Conservation (phyloP, 768 basidiomycete genomes). For the Pisolithus sp. region DNA sequence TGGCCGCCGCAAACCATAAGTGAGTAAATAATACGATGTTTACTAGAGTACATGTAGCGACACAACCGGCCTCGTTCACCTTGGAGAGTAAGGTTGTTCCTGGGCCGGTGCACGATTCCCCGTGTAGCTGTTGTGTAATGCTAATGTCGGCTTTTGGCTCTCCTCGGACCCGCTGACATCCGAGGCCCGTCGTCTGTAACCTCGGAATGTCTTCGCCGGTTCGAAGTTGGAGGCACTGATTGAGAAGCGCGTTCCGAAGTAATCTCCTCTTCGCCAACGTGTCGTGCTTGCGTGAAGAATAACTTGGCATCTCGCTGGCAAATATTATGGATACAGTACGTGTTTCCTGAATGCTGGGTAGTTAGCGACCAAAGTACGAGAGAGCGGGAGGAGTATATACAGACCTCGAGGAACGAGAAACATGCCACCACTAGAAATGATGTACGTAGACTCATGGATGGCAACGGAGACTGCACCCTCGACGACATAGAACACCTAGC, state of each 20-base stretch:
- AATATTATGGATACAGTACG: constrained; percentile 87
- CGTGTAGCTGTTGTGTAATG: neutral
- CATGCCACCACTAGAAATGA: constrained; percentile 77
- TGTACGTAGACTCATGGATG: constrained; percentile 71
- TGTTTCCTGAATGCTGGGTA: constrained; percentile 55
- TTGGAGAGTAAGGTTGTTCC: too few relatives aligned
- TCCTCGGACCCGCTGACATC: constrained; percentile 11
- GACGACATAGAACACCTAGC: constrained; percentile 71
- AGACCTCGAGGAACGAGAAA: constrained; percentile 87
- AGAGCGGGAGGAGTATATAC: constrained; percentile 11
- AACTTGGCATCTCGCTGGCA: constrained; percentile 70
- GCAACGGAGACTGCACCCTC: constrained; percentile 86
- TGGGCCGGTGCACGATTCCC: neutral
- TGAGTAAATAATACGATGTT: too few relatives aligned
- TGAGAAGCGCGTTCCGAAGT: constrained; percentile 20
- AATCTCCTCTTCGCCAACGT: constrained; percentile 32
- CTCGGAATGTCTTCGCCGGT: constrained; percentile 23
- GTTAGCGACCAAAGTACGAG: neutral
- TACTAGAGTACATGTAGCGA: too few relatives aligned
- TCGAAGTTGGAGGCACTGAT: constrained; percentile 25
- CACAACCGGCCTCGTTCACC: too few relatives aligned
- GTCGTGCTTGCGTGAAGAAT: constrained; percentile 88
- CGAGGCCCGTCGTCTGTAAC: constrained; percentile 1
- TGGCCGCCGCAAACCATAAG: neutral
- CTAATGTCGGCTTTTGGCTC: constrained; percentile 10